Percentiles rank a stretch among this genome's conserved stretches.
phyloP scores from a whole-genome alignment of 73 alveolate species.

The Strombidium stylifer region DNA sequence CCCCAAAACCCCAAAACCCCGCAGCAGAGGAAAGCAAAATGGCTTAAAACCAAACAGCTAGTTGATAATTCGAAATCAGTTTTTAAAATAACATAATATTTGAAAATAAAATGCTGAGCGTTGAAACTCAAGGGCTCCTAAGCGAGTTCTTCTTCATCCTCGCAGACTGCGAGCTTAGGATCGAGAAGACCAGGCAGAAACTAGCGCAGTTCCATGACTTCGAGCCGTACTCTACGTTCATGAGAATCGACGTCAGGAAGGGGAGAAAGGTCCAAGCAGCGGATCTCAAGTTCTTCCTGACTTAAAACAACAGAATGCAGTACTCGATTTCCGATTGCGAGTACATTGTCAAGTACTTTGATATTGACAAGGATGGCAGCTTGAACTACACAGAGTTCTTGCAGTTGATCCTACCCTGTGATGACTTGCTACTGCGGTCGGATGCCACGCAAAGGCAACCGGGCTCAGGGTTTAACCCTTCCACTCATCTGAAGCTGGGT shows the following conservation, averaged over 20 bases:
- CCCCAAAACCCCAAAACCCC: too few relatives aligned
- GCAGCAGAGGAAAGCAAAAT: too few relatives aligned
- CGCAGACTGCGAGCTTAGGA: constrained; percentile 40
- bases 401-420: constrained; percentile 37
- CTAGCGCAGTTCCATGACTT: constrained; percentile 37
- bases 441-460: constrained; percentile 32
- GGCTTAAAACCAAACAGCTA: too few relatives aligned
- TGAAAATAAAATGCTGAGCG: constrained; percentile 1
- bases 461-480: too few relatives aligned
- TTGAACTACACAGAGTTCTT: constrained; percentile 37
- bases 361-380: constrained; percentile 21
- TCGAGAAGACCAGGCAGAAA: constrained; percentile 44
- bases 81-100: too few relatives aligned
- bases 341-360: constrained; percentile 14
- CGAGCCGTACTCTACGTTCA: constrained; percentile 54
- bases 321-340: constrained; percentile 16
- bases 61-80: too few relatives aligned
- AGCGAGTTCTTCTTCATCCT: constrained; percentile 26
- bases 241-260: constrained; percentile 13
- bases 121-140: constrained; percentile 4
- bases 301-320: constrained; percentile 10
- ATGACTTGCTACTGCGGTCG: constrained; percentile 30
- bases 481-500: background rate
- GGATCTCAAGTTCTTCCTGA: constrained; percentile 19
- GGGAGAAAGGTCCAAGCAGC: constrained; percentile 9